Evolutionary conservation across 2,329 filamentous ascomycete genomes (phyloP), one percentile per base, ranked within the genome.

Genomic region (Arthroderma sp.): DNA sequence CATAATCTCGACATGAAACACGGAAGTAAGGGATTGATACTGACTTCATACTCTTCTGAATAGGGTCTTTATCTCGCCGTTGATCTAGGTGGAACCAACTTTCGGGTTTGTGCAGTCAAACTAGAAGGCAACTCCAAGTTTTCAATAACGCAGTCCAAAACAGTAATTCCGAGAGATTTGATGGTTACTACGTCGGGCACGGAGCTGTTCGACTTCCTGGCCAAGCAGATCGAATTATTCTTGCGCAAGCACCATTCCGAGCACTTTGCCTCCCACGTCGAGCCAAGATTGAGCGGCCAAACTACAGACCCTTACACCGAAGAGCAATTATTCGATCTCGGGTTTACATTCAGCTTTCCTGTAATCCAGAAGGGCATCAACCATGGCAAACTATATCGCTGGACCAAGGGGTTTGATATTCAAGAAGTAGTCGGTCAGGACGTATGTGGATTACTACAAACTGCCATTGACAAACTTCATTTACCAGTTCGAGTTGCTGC

Each of bases 361-460:
- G 88, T 96, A 34, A 79, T 93, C 61, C 91, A 98, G 64, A 73
- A 84, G 47, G 88, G 86, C 34, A 94, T 98, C 63, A 96, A 96
- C 73, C 89, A 87, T 68, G 91, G 91, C 49, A 83, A 81, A 46
- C 73, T 98, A 44, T 91, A 95, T 66, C 80, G 91, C 55, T 98
- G 91, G 91, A 98, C 91, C 47, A 98, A 98, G 71, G 91, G 91
- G 43, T 98, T 95, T 61, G 86, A 96, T 61, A 96, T 98, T 53
- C 76, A 80, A n/a, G 91, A 96, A 60, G 85, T 88, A 1, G 66
- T 98, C 47, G 91, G 89, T 56, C 83, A 95, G 66, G 91, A 98
- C 63, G 88, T 98, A 30, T 98, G 91, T 63, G 82, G 79, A 36
- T 70, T 98, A 50, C 74, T 98, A 32, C 91, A 98, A 66, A 69